Evolutionary conservation across 2,329 filamentous ascomycete genomes (phyloP), one percentile per base, ranked within the genome.

Genomic region (Colletotrichum sublineola): DNA sequence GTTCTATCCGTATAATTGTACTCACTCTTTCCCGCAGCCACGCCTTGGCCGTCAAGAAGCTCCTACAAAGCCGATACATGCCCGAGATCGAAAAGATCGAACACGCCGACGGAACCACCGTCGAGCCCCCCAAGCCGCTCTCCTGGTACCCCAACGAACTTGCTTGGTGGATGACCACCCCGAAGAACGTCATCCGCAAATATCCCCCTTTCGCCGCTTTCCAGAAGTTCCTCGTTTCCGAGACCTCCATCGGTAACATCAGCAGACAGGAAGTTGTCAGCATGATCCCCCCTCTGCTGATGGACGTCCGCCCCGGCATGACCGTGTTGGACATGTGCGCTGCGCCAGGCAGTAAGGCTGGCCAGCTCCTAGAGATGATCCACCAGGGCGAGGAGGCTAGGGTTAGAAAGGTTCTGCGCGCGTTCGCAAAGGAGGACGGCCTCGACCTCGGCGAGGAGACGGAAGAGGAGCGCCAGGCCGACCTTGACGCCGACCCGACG

Each of bases 81-180:
- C 96, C 96, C 63, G 90, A 97, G 78, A 97, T 99, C 76, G 92
- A 91, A 63, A 91, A 92, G 71, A 96, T 97, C 80, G 89, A 94
- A 79, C 90, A 94, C 81, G 90, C 91, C 79, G 94, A 99, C 82
- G 96, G 93, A 78, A 88, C 92, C 77, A 87, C 88, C 18, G 95
- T 98, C 76, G 91, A 95, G 74, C 91, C 96, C 15, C 96, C 96
- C 12, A 87, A 90, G 79, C 89, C 94, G 1, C 92, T 99, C 68
- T 86, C 91, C 42, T 98, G 96, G 94, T 99, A 97, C 81, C 96
- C 96, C 53, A 95, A 98, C 80, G 90, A 94, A 79, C 91, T 99
- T 73, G 96, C 96, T 62, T 99, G 97, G 93, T 95, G 92, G 82
- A 98, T 98, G 95, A 97, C 95, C 57, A 98, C 96, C 7, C 94